These are phyloP conservation scores for Sindora glabra DNA, from an alignment of 306 rosid species.

Conservation along the genomic window DNA sequence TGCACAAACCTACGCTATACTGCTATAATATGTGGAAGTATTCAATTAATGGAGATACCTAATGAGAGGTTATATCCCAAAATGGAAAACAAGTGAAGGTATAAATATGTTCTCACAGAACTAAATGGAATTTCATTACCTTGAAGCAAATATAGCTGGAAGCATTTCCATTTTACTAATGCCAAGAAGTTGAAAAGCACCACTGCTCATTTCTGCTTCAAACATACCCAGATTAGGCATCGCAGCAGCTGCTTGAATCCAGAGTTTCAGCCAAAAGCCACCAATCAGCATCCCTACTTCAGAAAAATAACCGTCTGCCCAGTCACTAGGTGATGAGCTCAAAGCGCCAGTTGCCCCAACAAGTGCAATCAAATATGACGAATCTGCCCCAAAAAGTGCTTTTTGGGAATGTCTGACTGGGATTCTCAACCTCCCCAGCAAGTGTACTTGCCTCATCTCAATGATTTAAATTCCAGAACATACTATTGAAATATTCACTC, in stretches of 20 bases:
- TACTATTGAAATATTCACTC: constrained; percentile 67
- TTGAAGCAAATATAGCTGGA: constrained; percentile 73
- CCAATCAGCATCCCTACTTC: constrained; percentile 77
- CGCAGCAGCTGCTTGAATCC: constrained; percentile 89
- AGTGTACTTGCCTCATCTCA: constrained; percentile 96
- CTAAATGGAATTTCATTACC: constrained; percentile 31
- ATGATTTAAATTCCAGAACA: constrained; percentile 91
- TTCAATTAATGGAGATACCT: neutral
- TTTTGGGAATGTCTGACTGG: constrained; percentile 65
- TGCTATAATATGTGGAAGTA: neutral
- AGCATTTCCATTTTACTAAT: constrained; percentile 95
- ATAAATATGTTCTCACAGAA: neutral
- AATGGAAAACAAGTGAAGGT: neutral
- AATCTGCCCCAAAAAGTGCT: constrained; percentile 79
- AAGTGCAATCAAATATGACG: constrained; percentile 74
- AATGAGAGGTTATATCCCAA: neutral
- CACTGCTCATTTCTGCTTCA: constrained; percentile 91
- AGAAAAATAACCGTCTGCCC: constrained; percentile 91
- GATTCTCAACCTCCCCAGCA: constrained; percentile 84
- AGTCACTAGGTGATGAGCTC: constrained; percentile 39
- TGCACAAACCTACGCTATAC: neutral
- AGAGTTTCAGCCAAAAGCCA: constrained; percentile 82
- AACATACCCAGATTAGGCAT: constrained; percentile 86
- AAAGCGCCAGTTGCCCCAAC: constrained; percentile 86
- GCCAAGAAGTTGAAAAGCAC: constrained; percentile 83